Evolutionary conservation across 1,139 yeast genomes (phyloP).

Genomic region (Geotrichum siamense): DNA sequence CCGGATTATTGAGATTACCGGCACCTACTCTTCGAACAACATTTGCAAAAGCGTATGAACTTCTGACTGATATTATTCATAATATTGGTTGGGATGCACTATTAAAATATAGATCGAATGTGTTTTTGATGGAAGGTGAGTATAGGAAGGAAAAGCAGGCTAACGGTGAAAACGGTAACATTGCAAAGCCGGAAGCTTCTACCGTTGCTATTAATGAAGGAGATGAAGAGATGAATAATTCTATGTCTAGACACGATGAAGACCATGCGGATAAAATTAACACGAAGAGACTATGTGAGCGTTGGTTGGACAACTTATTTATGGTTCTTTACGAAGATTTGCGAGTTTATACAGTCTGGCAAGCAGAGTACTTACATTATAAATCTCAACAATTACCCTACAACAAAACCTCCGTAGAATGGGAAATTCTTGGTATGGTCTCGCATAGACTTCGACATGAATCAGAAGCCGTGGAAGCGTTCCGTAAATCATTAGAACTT

Average conservation of each 20-base stretch:
- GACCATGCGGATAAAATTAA: conserved; percentile 35
- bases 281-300: conserved; percentile 79
- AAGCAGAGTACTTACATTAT: conserved; percentile 79
- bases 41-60: conserved; percentile 68
- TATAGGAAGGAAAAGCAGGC: conserved; percentile 39
- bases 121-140: conserved; percentile 94
- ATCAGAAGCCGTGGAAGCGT: conserved; percentile 76
- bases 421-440: conserved; percentile 85
- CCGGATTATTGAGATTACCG: conserved; percentile 62
- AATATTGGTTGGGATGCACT: conserved; percentile 88
- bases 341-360: conserved; percentile 82
- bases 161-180: conserved; percentile 16
- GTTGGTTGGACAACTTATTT: conserved; percentile 89
- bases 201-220: conserved; percentile 12
- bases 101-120: conserved; percentile 67
- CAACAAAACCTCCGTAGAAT: conserved; percentile 77
- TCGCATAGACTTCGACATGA: conserved; percentile 72
- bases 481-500: conserved; percentile 64
- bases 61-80: conserved; percentile 61
- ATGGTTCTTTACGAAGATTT: conserved; percentile 83
- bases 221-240: conserved; percentile 5
- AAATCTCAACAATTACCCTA: conserved; percentile 66
- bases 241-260: conserved; percentile 7
- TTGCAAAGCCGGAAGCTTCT: conserved; percentile 19
- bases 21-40: conserved; percentile 74